Evolutionary conservation across 495 filamentous ascomycete genomes (phyloP).

Genomic region (Ramalina intermedia): DNA sequence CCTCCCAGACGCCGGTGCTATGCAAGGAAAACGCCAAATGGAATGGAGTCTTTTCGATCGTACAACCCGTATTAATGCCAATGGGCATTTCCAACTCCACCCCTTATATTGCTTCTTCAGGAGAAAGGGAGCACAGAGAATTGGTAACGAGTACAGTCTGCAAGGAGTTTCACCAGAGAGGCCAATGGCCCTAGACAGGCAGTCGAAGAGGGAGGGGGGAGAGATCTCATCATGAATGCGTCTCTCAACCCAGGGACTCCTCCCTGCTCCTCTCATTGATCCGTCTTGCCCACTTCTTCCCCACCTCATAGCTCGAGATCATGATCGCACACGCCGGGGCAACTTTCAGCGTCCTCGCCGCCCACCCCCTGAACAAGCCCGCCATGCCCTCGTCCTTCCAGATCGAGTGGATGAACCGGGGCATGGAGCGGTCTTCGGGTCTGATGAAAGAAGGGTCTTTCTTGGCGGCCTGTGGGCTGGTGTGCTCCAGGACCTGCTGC

Average conservation of each 20-base stretch:
- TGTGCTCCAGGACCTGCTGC: constrained; percentile 60
- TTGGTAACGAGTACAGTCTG: too few relatives aligned
- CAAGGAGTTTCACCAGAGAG: too few relatives aligned
- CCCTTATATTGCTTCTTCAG: too few relatives aligned
- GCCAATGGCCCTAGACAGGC: too few relatives aligned
- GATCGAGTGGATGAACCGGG: constrained; percentile 71
- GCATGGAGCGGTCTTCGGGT: constrained; percentile 63
- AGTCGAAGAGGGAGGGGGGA: too few relatives aligned
- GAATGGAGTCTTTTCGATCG: too few relatives aligned
- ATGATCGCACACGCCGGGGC: constrained; percentile 98
- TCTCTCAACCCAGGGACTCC: background rate
- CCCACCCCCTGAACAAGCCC: constrained; percentile 83
- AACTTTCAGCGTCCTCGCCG: constrained; percentile 81
- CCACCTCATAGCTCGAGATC: constrained; percentile 94
- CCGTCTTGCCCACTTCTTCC: constrained; percentile 71
- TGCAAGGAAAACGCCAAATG: too few relatives aligned
- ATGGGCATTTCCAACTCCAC: too few relatives aligned
- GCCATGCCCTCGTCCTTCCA: constrained; percentile 66
- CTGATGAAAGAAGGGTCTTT: constrained; percentile 23
- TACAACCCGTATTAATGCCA: too few relatives aligned
- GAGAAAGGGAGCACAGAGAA: too few relatives aligned
- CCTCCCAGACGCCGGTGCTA: too few relatives aligned
- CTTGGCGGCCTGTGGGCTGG: constrained; percentile 5
- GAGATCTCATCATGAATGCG: too few relatives aligned
- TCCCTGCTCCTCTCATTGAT: constrained; percentile 50